Evolutionary conservation across 805 yeast species (phyloP), one percentile per base, ranked within the genome.

Genomic region (Kregervanrija pseudodelftensis): DNA sequence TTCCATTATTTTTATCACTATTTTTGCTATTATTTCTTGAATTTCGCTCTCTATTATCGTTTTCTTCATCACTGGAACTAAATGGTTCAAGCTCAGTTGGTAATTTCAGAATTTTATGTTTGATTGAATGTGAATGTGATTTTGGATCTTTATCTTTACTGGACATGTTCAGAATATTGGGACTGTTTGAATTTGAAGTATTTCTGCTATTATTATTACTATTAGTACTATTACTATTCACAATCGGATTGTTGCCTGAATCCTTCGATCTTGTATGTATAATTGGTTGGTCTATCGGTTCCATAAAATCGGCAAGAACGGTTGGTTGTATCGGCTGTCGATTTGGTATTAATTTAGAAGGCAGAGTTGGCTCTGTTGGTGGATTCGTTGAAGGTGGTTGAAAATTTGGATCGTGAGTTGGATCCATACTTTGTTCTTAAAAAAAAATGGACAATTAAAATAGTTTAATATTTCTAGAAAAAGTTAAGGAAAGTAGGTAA

Each of bases 321-420:
- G 75, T 76, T 2, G 86, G 88, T 54, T 82, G 86, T 45, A 87
- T 86, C 3, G 95, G 95, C 37, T 75, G 76, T 36, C 80, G 74
- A 49, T 76, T 74, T 0, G 96, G 95, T 49, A 85, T 85, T 46
- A 73, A 68, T 1, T 80, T 77, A 2, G 80, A 70, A 4, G 86
- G 83, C 11, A 85, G 82, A 4, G 79, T 75, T 8, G 89, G 88
- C 54, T 74, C 76, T 41, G 75, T 64, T 46, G 77, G 68, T 39
- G 77, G 77, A 51, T 79, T 74, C 43, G 80, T 73, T 12, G 88
- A 79, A 0, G 96, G 95, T 10, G 96, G 95, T 41, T 81, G 79
- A 63, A 88, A 90, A 62, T 88, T 80, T 14, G 96, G 95, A 52
- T 89, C 96, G 64, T 82, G 78, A 4, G 91, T 84, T 16, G 98